Conservation (phyloP, 73 alveolate genomes). For the Tetrahymena elliotti region DNA sequence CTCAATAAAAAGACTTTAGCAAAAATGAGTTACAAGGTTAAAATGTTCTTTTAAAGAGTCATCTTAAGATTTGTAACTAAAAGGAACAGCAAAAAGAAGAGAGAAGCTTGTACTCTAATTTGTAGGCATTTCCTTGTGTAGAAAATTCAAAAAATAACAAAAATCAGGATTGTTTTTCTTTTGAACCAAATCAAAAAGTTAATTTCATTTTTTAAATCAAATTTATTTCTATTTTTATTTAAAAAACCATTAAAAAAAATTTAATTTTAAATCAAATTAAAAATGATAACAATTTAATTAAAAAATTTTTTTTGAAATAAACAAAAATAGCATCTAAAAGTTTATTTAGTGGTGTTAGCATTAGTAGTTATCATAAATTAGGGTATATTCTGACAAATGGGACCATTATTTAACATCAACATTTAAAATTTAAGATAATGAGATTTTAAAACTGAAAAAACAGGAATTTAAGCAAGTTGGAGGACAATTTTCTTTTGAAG, state of each 20-base stretch:
- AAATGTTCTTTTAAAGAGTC: neutral
- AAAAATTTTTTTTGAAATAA: neutral
- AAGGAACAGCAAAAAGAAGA: neutral
- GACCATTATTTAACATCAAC: neutral
- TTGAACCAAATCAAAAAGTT: neutral
- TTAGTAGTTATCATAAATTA: neutral
- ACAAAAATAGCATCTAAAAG: neutral
- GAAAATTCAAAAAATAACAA: neutral
- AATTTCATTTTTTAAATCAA: neutral
- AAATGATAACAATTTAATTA: too few relatives aligned
- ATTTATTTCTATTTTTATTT: neutral
- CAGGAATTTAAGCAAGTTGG: neutral
- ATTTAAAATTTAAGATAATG: neutral
- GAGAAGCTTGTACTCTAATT: neutral
- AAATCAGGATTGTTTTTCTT: neutral
- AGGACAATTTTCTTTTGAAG: neutral
- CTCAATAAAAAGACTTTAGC: neutral
- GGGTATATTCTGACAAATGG: neutral
- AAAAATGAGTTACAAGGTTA: neutral
- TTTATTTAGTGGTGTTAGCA: neutral
- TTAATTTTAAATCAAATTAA: too few relatives aligned
- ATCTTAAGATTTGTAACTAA: neutral
- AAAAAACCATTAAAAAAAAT: too few relatives aligned
- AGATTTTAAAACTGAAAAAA: neutral
- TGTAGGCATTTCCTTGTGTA: neutral